Conservation (phyloP, 768 basidiomycete genomes). For the Lactarius pseudohatsudake region DNA sequence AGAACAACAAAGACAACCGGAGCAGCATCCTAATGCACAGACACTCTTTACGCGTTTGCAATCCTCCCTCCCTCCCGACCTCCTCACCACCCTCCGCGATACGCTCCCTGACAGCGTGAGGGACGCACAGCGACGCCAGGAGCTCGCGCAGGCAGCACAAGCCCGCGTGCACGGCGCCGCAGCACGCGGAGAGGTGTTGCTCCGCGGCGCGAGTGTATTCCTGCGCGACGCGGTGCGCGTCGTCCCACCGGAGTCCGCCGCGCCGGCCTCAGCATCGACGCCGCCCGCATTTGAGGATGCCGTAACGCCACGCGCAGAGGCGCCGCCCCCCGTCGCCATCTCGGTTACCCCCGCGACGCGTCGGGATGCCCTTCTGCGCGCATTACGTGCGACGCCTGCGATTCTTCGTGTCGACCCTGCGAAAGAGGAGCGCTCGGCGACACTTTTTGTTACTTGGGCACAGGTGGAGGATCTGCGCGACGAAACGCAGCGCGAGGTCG, state of each 20-base stretch:
- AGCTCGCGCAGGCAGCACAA: constrained; percentile 68
- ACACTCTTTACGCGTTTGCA: constrained; percentile 70
- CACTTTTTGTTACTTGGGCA: constrained; percentile 59
- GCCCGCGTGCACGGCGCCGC: constrained; percentile 58
- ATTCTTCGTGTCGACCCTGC: constrained; percentile 78
- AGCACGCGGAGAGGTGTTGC: constrained; percentile 49
- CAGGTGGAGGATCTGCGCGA: constrained; percentile 54
- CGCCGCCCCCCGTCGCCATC: constrained; percentile 29
- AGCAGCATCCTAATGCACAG: constrained; percentile 33
- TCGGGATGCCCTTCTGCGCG: constrained; percentile 49
- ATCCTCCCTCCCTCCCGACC: constrained; percentile 69
- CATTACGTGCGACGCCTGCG: constrained; percentile 70
- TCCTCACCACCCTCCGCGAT: constrained; percentile 65
- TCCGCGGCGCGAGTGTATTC: constrained; percentile 56
- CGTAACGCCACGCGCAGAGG: constrained; percentile 74
- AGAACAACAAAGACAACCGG: neutral
- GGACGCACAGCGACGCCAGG: constrained; percentile 56
- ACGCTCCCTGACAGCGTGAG: constrained; percentile 55
- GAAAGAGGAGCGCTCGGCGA: constrained; percentile 54
- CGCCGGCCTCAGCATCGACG: constrained; percentile 29
- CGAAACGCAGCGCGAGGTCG: constrained; percentile 49
- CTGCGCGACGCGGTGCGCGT: constrained; percentile 86
- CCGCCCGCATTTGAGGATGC: constrained; percentile 48
- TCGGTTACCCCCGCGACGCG: constrained; percentile 14
- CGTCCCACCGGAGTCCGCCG: constrained; percentile 70